These are phyloP conservation scores for Populus ilicifolia DNA, from an alignment of 345 rosid species.

Conservation along the genomic window DNA sequence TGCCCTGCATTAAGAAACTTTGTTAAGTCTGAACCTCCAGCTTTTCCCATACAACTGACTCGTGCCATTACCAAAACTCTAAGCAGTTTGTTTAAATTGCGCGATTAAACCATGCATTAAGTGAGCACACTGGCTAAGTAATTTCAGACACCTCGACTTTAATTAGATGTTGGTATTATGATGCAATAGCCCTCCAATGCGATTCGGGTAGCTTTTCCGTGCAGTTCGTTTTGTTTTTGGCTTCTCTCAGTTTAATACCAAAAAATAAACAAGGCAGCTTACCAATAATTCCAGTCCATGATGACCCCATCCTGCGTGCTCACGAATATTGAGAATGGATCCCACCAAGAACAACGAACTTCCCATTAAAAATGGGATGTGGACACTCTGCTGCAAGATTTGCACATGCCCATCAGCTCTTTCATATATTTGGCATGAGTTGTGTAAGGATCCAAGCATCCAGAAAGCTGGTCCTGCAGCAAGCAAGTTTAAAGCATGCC, in stretches of 20 bases:
- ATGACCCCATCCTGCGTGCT: conserved; percentile 38
- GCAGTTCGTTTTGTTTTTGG: no score
- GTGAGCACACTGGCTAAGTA: no score
- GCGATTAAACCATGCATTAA: no score
- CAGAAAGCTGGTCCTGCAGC: conserved; percentile 66
- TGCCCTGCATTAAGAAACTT: conserved; percentile 35
- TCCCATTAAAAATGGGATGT: conserved; percentile 65
- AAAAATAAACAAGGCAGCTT: conserved; percentile 13
- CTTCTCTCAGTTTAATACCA: no score
- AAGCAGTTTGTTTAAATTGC: no score
- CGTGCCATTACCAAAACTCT: no score
- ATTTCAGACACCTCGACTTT: no score
- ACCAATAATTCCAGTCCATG: conserved; percentile 57
- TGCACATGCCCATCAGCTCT: conserved; percentile 81
- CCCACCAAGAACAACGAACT: conserved; percentile 61
- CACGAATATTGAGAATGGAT: conserved; percentile 47
- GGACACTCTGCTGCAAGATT: conserved; percentile 65
- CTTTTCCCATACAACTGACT: no score
- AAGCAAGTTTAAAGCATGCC: conserved; percentile 61
- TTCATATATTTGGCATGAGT: conserved; percentile 85
- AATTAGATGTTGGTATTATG: no score
- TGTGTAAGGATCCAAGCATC: conserved; percentile 77
- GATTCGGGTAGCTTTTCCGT: no score
- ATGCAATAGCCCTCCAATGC: no score
- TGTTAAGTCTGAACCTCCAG: no score